Base-by-base conservation (phyloP, 768 basidiomycete species). In the Macrolepiota dolichaula region DNA sequence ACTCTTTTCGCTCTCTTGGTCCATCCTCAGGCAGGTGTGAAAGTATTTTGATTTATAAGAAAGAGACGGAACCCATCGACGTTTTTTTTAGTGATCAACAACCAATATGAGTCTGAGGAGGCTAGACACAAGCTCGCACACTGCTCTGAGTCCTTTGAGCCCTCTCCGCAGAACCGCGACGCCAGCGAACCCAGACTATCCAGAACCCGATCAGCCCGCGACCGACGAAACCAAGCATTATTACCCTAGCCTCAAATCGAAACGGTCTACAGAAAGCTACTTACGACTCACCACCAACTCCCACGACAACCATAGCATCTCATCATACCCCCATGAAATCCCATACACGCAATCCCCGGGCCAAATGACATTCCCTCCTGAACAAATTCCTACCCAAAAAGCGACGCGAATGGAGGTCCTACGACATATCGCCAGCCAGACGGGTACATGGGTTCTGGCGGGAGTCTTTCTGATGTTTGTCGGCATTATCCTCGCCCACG, bases 401-500 rank as follows among this genome's bases (percentile, higher is more conserved):
- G 36, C 40, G 29, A 42, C 40, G 1, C 32, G 19, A 19, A 46
- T 40, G 51, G 15, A 19, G 2, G 32, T 60, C 29, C 19, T 59
- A 13, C 35, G 17, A 12, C 42, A 46, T 29, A 29, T 60, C n/a
- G 22, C 37, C 17, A n/a, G 19, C 27, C 53, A 46, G 24, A 60
- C 51, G 7, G 4, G 4, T 13, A 19, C 35, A 2, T 66, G 59
- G 65, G 60, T 66, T 13, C n/a, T 51, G 19, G 38, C 36, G 1
- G 62, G 65, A 5, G 49, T 66, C 37, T 13, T 35, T 1, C 5
- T 62, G 12, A 66, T 66, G 65, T 12, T 66, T 9, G 12, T 62
- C 10, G 65, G 65, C 9, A 66, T 66, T 29, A 59, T 55, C 11
- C 24, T 66, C 32, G 51, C 42, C 11, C 63, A 64, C 12, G 51